A percentile compares a stretch with the other conserved stretches of the same genome.
phyloP scores from a whole-genome alignment of 495 filamentous ascomycete species.

The Aspergillus leporis region DNA sequence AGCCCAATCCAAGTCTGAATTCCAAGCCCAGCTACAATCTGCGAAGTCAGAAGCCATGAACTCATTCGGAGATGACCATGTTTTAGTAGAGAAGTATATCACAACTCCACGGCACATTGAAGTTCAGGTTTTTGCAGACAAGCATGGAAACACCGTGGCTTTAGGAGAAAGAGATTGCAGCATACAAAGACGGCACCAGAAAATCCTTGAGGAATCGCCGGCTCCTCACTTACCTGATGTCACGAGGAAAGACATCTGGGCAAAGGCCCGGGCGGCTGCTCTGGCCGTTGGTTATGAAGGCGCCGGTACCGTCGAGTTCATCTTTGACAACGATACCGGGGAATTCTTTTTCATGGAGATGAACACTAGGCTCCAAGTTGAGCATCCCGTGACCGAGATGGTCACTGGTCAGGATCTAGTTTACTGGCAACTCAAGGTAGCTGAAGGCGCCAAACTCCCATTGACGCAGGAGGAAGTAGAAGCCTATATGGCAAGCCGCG shows the following conservation, averaged over 20 bases:
- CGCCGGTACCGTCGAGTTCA: conserved; percentile 97
- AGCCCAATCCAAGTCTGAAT: conserved; percentile 69
- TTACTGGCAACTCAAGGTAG: conserved; percentile 93
- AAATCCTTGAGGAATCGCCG: conserved; percentile 95
- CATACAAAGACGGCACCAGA: conserved; percentile 88
- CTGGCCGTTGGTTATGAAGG: conserved; percentile 93
- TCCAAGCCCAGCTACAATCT: conserved; percentile 76
- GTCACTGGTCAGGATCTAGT: conserved; percentile 94
- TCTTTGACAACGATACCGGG: conserved; percentile 92
- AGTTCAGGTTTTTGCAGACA: conserved; percentile 96
- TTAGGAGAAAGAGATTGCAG: conserved; percentile 87
- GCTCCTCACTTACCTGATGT: conserved; percentile 80
- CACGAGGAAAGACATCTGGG: conserved; percentile 87
- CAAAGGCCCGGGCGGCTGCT: conserved; percentile 86
- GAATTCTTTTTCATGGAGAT: conserved; percentile 99
- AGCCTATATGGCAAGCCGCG: conserved; percentile 67
- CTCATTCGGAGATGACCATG: conserved; percentile 94
- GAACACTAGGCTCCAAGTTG: conserved; percentile 96
- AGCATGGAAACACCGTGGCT: conserved; percentile 79
- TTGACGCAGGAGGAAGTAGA: conserved; percentile 83
- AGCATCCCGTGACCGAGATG: conserved; percentile 97
- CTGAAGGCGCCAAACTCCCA: conserved; percentile 83
- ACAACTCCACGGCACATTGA: conserved; percentile 93
- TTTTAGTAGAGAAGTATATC: conserved; percentile 96
- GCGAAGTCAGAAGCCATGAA: conserved; percentile 88